Base-by-base conservation (phyloP, 768 basidiomycete species). In the Podaxis rugospora region DNA sequence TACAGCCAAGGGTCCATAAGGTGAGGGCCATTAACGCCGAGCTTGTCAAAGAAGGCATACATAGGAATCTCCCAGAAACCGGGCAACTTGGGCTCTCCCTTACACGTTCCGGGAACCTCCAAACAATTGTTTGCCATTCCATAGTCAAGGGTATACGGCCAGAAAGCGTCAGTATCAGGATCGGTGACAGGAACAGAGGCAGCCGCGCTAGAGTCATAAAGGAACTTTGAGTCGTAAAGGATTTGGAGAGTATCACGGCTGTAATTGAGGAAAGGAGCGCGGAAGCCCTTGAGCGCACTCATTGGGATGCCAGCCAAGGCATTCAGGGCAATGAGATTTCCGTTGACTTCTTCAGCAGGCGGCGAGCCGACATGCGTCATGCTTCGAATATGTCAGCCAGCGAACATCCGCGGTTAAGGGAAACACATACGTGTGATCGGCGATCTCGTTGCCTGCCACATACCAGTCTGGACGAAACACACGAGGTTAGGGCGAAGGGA, bases 1-100 rank as follows among this genome's bases (percentile, higher is more conserved):
- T 60, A 87, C 83, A 92, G 75, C 88, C 89, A 92, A 51, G 90
- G 89, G 67, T 92, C 91, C 90, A 92, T 92, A 65, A 92, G 74
- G 75, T 92, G 89, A 14, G 77, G 71, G 0, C 88, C 88, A 5
- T 63, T 72, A 7, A 71, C 75, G 4, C 87, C 87, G 10, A 74
- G 70, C 9, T 80, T 61, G 69, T 90, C 89, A 64, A 92, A 91
- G 71, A 84, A 81, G 0, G 86, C 86, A 70, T 90, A 90, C 90
- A 92, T 91, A 1, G 91, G 91, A 56, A 91, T 79, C 72, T 92
- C 89, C 91, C 91, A 93, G 67, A 93, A 80, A 4, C 91, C 90
- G 21, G 89, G 87, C 1, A 92, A 74, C 64, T 83, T 81, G 5
- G 88, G 87, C 72, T 87, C 69, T 47, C 91, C 90, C 66, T 85